Percentiles rank a stretch among this genome's conserved stretches.
These are phyloP conservation scores for Zasmidium cellare DNA, from an alignment of 2,329 filamentous ascomycete genomes.

Conservation along the genomic window DNA sequence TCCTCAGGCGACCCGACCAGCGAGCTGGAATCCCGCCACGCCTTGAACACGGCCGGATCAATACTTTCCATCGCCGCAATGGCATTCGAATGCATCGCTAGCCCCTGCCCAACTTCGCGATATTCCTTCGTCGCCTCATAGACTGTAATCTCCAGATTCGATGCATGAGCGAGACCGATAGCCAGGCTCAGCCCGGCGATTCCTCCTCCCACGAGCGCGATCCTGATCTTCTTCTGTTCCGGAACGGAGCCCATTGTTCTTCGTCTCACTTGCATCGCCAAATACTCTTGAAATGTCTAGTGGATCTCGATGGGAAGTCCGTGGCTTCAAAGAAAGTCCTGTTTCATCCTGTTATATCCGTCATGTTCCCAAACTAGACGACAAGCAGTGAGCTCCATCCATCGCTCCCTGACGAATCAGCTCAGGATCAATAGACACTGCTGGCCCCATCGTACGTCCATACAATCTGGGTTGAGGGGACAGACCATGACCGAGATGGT, in stretches of 20 bases:
- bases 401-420: background rate
- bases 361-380: no score
- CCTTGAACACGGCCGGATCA: background rate
- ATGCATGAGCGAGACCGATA: background rate
- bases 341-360: background rate
- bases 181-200: background rate
- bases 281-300: no score
- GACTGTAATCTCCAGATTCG: background rate
- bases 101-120: background rate
- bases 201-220: background rate
- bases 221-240: background rate
- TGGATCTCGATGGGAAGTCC: no score
- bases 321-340: background rate
- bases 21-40: background rate
- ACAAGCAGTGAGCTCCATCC: no score
- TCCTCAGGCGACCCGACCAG: background rate
- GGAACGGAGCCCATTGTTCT: no score
- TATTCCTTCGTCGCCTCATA: background rate
- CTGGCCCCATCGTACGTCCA: no score
- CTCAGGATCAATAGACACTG: background rate
- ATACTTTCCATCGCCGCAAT: background rate
- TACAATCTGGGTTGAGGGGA: no score
- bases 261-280: no score
- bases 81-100: conserved; percentile 1
- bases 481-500: no score